A percentile compares a stretch with the other conserved stretches of the same genome.
Conservation (phyloP, 495 filamentous ascomycete genomes). For the Aspergillus ellipticus region DNA sequence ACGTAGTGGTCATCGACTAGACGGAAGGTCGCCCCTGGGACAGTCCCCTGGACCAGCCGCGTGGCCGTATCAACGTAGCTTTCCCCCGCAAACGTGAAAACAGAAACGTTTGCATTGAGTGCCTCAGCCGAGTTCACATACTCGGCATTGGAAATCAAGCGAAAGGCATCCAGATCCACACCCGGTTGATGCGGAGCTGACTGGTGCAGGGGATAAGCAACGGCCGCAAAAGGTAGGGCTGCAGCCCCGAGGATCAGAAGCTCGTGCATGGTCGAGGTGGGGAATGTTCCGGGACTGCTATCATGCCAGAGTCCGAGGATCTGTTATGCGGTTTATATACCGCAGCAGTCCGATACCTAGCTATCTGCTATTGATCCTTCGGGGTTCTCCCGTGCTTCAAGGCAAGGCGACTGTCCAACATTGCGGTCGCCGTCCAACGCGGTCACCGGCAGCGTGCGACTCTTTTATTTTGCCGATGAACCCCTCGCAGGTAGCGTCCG, state of each 20-base stretch:
- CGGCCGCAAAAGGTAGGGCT: not conserved
- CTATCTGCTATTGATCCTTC: not conserved
- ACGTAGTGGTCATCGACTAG: constrained; percentile 13
- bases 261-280: not conserved
- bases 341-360: not conserved
- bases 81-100: not conserved
- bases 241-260: not conserved
- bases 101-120: no score
- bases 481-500: no score
- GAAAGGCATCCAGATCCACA: not conserved
- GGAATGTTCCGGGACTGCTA: no score
- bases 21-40: constrained; percentile 4
- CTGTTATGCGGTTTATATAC: no score
- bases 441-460: not conserved
- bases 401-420: not conserved
- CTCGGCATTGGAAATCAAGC: not conserved
- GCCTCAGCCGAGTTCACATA: not conserved
- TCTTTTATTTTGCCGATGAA: not conserved
- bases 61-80: constrained; percentile 5
- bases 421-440: not conserved
- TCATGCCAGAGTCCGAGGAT: no score
- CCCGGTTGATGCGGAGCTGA: not conserved
- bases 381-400: not conserved
- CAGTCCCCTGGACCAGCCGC: constrained; percentile 2
- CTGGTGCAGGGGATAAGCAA: not conserved